Base-by-base conservation (phyloP, 2,329 filamentous ascomycete species). In the Proliferodiscus dingleyae region DNA sequence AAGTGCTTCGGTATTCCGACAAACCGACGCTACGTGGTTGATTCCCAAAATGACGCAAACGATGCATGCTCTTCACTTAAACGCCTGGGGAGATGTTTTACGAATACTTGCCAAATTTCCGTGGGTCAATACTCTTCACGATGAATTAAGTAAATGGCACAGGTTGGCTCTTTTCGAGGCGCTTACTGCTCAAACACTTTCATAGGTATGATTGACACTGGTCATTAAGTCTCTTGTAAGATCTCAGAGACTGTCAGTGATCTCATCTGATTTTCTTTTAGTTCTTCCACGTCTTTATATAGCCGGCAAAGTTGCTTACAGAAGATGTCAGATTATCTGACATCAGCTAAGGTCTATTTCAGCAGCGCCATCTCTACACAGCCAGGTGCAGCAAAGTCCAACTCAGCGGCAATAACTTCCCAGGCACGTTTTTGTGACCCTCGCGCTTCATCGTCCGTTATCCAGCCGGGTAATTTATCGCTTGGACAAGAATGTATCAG, bases 301-400 rank as follows among this genome's bases (percentile, higher is more conserved):
- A 42, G 23, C 29, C 22, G 16, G 28, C 40, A 23, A 19, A 18
- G 28, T 42, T 11, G 24, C 24, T 11, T 26, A 11, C 24, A 26
- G 24, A 26, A 6, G 11, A 26, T 6, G 6, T 26, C 11, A 26
- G 6, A 6, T 11, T 26, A 26, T 26, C 11, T 11, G 24, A 6
- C 24, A 11, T 26, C 24, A 26, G 11, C 24, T 26, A 26, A 18
- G 15, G 16, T 18, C n/a, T 42, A 45, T 36, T 33, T 7, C 23
- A 40, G n/a, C 28, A 49, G 28, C 8, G 49, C 46, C 21, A 41
- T 46, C 37, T 44, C 36, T 26, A 65, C 50, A 36, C 57, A 61
- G 1, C 62, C 63, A 11, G 61, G 61, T 37, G 59, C 51, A 15
- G 56, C 46, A 9, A 32, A 34, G 41, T 67, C 60, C 18, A 66